Percentiles rank a stretch among this genome's conserved stretches.
These are phyloP conservation scores for Sphaerulina populicola DNA, from an alignment of 2,329 filamentous ascomycete species.

Conservation along the genomic window DNA sequence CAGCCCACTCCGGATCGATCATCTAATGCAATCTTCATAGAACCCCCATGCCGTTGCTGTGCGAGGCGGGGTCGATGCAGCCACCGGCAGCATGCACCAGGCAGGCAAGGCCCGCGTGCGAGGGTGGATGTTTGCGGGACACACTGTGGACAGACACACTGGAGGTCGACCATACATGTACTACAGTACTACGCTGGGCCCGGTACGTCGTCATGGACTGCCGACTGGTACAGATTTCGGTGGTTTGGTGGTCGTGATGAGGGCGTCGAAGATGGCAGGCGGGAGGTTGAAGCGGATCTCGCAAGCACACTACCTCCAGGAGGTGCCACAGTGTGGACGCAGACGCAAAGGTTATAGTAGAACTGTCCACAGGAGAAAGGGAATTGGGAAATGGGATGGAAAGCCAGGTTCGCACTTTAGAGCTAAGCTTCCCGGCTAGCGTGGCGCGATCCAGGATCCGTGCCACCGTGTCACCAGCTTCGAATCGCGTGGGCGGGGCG, in stretches of 20 bases:
- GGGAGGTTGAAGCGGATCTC: background rate
- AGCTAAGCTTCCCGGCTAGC: background rate
- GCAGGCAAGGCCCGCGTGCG: background rate
- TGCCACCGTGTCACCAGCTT: background rate
- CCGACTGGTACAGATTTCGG: background rate
- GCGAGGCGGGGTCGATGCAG: constrained; percentile 8
- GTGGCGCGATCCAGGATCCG: background rate
- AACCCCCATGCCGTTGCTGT: constrained; percentile 1
- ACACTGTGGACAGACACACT: background rate
- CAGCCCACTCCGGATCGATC: background rate
- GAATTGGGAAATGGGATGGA: background rate
- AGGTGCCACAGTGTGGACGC: background rate
- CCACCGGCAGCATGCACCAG: background rate
- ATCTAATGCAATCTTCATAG: background rate
- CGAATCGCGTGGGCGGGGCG: background rate
- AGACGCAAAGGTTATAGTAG: too few relatives aligned
- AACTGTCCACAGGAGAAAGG: too few relatives aligned
- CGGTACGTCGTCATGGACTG: background rate
- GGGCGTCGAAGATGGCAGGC: background rate
- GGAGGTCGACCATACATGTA: too few relatives aligned
- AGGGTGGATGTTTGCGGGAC: background rate
- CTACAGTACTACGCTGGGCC: background rate
- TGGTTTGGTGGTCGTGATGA: background rate
- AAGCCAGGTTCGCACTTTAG: background rate
- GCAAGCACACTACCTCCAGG: too few relatives aligned